Base-by-base conservation (phyloP, 75 land plant species). In the Picea sitchensis region DNA sequence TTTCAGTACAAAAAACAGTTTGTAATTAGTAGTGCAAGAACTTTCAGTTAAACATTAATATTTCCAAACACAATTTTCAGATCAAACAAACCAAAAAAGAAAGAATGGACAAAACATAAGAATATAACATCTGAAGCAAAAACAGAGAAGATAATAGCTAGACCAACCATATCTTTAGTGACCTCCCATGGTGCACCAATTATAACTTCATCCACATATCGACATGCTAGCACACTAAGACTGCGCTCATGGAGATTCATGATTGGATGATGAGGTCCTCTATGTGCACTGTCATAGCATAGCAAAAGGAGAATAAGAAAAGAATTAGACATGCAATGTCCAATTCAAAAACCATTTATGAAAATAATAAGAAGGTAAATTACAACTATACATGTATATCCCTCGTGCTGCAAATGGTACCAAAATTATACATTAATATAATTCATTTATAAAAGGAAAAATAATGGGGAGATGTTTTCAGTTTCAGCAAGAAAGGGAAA, bases 181-280 rank as follows among this genome's bases (percentile, higher is more conserved):
- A 92, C 86, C 71, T 84, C 90, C 89, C 86, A 90, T 21, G 94
- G 94, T 65, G 94, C 94, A 74, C 94, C 94, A 78, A 92, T 90
- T 64, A 92, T 92, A 31, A 92, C 88, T 80, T 92, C 94, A 84
- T 92, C 94, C 72, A 90, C 92, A 83, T 92, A 90, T 15, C 87
- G 88, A 73, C 94, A 92, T 54, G 92, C 88, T 62, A 92, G 76
- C 56, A 92, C 94, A 79, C 94, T 92, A 59, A 92, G 87, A 76
- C 90, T 92, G 9, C 94, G 86, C 76, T 92, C 94, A 76, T 92
- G 92, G 34, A 92, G 82, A 80, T 90, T 82, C 94, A 92, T 92
- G 31, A 92, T 82, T 64, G 94, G 94, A 78, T 77, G 84, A 61
- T 90, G 82, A 62, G 83, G 58, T 59, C 94, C 94, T 71, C 92